These are phyloP conservation scores for Xylaria curta DNA, from an alignment of 495 filamentous ascomycete species.

Conservation along the genomic window DNA sequence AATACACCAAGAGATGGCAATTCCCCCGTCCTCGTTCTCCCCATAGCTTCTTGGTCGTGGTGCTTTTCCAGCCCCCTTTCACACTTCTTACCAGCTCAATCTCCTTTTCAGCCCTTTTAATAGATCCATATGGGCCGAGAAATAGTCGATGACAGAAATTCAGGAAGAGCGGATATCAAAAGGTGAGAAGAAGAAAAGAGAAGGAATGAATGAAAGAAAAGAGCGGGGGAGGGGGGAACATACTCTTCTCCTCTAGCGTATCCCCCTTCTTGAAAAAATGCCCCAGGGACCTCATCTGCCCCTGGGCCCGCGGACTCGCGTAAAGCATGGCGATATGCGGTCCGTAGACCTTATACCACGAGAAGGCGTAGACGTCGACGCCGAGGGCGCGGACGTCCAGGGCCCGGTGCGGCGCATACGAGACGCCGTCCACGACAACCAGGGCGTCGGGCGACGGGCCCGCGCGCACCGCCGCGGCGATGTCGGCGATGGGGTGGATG, in stretches of 20 bases:
- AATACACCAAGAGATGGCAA: neutral
- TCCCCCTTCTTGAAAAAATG: conserved; percentile 70
- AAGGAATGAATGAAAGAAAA: neutral
- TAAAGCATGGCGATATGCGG: conserved; percentile 75
- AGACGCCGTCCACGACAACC: conserved; percentile 66
- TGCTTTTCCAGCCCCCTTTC: too few species aligned
- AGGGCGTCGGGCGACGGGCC: conserved; percentile 43
- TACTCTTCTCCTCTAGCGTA: conserved; percentile 65
- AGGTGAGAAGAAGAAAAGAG: neutral
- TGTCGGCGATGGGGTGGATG: conserved; percentile 66
- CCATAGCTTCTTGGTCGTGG: neutral
- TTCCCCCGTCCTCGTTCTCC: neutral
- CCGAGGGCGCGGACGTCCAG: conserved; percentile 70
- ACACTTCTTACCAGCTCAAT: neutral
- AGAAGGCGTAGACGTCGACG: conserved; percentile 77
- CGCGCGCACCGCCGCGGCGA: conserved; percentile 59
- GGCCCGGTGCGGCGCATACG: conserved; percentile 72
- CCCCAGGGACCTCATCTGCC: conserved; percentile 59
- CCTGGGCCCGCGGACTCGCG: conserved; percentile 56
- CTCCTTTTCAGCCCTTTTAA: neutral
- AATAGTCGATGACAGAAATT: neutral
- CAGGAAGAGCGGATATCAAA: neutral
- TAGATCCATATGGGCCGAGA: neutral
- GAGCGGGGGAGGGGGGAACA: too few species aligned
- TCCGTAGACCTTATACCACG: conserved; percentile 80